These are phyloP conservation scores for Dipodascopsis uninucleata DNA, from an alignment of 805 yeast genomes.

Conservation along the genomic window DNA sequence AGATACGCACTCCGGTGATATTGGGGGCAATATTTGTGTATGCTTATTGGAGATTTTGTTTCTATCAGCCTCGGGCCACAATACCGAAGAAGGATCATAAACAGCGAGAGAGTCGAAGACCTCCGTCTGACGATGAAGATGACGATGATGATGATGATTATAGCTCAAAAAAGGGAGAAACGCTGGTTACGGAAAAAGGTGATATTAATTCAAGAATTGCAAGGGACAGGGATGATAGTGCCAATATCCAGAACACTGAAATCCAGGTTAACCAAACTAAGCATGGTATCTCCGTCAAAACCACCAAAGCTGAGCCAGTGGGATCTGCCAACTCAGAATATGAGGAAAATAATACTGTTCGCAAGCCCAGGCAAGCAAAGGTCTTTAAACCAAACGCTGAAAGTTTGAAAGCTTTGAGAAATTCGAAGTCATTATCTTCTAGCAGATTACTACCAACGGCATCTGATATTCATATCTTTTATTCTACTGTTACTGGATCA, in stretches of 20 bases:
- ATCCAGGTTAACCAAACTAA: background rate
- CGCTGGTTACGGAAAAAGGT: background rate
- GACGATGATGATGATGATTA: slow-evolving; percentile 11
- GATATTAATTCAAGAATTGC: background rate
- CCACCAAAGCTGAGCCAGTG: slow-evolving; percentile 1
- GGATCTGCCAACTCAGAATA: background rate
- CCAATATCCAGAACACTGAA: background rate
- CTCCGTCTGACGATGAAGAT: slow-evolving; percentile 18
- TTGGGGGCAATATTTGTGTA: slow-evolving; percentile 18
- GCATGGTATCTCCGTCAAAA: background rate
- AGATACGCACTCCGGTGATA: slow-evolving; percentile 21
- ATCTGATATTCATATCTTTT: slow-evolving; percentile 49
- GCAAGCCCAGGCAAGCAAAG: slow-evolving; percentile 10
- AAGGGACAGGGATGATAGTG: background rate
- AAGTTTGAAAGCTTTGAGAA: slow-evolving; percentile 1
- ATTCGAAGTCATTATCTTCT: background rate
- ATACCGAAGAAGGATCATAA: slow-evolving; percentile 5
- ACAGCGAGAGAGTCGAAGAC: slow-evolving; percentile 3
- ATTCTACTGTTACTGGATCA: slow-evolving; percentile 82
- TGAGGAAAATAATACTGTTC: too few species aligned
- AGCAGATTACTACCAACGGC: slow-evolving; percentile 1
- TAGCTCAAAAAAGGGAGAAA: background rate
- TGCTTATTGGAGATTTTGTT: slow-evolving; percentile 24
- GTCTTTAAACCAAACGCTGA: slow-evolving; percentile 14
- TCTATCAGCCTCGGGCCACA: slow-evolving; percentile 24